phyloP scores from a whole-genome alignment of 2,329 filamentous ascomycete genomes.

The Tolypocladium pustulatum region DNA sequence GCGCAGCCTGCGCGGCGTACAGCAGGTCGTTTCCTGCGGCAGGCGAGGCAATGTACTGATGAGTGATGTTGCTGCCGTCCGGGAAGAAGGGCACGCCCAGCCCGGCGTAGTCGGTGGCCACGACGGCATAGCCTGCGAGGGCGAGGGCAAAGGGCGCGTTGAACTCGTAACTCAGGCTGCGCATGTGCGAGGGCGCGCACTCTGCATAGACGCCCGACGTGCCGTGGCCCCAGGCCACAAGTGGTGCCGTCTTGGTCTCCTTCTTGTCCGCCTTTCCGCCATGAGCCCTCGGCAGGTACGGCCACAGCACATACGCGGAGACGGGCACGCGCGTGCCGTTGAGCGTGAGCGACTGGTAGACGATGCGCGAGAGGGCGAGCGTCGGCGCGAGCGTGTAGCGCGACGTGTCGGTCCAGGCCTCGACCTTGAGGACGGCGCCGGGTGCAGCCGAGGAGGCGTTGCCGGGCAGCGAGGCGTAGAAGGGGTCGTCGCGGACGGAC shows the following conservation, averaged over 20 bases:
- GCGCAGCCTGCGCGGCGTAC: constrained; percentile 30
- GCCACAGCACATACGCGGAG: constrained; percentile 40
- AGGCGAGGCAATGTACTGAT: constrained; percentile 27
- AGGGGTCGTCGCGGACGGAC: constrained; percentile 22
- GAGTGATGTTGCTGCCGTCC: constrained; percentile 22
- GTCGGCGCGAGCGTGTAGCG: constrained; percentile 28
- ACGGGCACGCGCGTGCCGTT: constrained; percentile 35
- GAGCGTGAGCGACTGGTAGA: constrained; percentile 33
- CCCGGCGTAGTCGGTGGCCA: constrained; percentile 33
- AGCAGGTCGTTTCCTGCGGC: constrained; percentile 31
- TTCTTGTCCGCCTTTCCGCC: not conserved
- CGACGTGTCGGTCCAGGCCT: constrained; percentile 24
- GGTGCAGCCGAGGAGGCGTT: constrained; percentile 11
- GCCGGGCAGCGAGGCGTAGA: constrained; percentile 23
- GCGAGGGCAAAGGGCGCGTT: constrained; percentile 27
- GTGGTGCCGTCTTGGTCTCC: constrained; percentile 8
- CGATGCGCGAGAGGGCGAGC: constrained; percentile 34
- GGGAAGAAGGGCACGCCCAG: constrained; percentile 25
- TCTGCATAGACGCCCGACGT: constrained; percentile 28
- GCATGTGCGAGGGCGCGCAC: constrained; percentile 28
- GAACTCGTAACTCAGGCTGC: constrained; percentile 29
- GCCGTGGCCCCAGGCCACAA: constrained; percentile 33
- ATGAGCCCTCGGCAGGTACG: constrained; percentile 15
- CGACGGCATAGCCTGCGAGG: constrained; percentile 30
- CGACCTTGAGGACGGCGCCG: constrained; percentile 28